A percentile compares a stretch with the other conserved stretches of the same genome.
Conservation (phyloP, 2,329 filamentous ascomycete genomes). For the Pestalotiopsis sp. region DNA sequence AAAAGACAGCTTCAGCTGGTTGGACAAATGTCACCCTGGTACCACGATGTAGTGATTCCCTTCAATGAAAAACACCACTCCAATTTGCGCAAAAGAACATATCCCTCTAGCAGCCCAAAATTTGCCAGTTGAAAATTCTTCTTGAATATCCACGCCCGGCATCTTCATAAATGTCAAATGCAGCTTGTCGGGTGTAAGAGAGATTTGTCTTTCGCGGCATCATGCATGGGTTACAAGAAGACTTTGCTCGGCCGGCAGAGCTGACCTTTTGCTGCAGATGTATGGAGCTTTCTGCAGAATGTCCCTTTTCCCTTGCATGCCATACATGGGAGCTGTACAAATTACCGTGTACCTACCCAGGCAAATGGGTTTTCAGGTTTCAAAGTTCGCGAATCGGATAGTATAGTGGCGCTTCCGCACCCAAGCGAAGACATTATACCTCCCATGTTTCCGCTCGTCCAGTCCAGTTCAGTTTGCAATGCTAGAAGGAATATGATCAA, state of each 20-base stretch:
- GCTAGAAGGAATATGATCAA: conserved; percentile 9
- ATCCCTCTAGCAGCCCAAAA: too few species aligned
- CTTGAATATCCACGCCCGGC: not conserved
- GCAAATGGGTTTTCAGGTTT: not conserved
- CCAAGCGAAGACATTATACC: not conserved
- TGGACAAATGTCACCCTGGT: too few species aligned
- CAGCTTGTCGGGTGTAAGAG: not conserved
- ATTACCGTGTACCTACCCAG: not conserved
- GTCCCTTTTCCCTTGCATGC: not conserved
- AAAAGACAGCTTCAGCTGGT: too few species aligned
- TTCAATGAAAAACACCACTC: too few species aligned
- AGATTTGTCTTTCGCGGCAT: not conserved
- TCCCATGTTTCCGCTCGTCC: not conserved
- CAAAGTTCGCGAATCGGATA: conserved; percentile 11
- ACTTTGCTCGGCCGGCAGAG: not conserved
- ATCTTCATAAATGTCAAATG: not conserved
- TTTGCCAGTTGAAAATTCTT: too few species aligned
- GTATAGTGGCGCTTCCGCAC: not conserved
- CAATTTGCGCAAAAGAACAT: too few species aligned
- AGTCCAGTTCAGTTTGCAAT: not conserved
- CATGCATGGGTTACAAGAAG: not conserved
- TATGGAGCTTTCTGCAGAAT: not conserved
- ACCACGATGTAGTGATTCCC: too few species aligned
- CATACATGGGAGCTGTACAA: not conserved
- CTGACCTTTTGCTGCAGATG: not conserved